phyloP scores from a whole-genome alignment of 1,284 basidiomycete genomes.

The Meira nashicola region DNA sequence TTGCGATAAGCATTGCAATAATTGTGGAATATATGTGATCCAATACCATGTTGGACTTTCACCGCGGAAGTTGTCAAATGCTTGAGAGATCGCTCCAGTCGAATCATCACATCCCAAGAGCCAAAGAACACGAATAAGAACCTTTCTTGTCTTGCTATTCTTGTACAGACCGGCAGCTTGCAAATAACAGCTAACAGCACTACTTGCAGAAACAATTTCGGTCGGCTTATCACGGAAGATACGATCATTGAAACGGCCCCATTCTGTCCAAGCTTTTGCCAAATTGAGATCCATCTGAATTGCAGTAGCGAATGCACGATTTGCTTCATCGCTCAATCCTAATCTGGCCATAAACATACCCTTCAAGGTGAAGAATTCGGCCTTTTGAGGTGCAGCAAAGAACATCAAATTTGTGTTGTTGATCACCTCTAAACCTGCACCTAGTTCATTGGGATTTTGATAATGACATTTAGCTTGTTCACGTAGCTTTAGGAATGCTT shows the following conservation, averaged over 20 bases:
- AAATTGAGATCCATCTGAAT: constrained; percentile 92
- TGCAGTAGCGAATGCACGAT: constrained; percentile 66
- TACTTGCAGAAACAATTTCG: constrained; percentile 62
- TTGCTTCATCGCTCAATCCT: constrained; percentile 83
- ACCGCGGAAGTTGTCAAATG: constrained; percentile 94
- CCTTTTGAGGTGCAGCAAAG: constrained; percentile 89
- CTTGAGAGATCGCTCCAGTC: constrained; percentile 69
- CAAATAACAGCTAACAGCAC: constrained; percentile 93
- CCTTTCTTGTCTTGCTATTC: constrained; percentile 83
- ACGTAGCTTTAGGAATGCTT: constrained; percentile 96
- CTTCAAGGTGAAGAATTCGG: constrained; percentile 98
- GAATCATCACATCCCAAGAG: constrained; percentile 88
- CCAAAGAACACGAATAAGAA: constrained; percentile 90
- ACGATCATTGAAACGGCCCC: constrained; percentile 90
- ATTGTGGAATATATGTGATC: constrained; percentile 94
- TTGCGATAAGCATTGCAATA: constrained; percentile 83
- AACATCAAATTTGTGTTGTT: constrained; percentile 99
- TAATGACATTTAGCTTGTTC: constrained; percentile 99
- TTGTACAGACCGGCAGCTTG: constrained; percentile 96
- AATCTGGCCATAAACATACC: constrained; percentile 96
- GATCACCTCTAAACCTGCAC: constrained; percentile 93
- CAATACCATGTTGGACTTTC: constrained; percentile 98
- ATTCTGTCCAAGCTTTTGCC: constrained; percentile 97
- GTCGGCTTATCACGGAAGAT: constrained; percentile 67
- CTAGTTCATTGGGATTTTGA: constrained; percentile 87